Percentiles rank a stretch among this genome's conserved stretches.
These are phyloP conservation scores for Skeletonema tropicum DNA, from an alignment of 108 stramenopile species.

Conservation along the genomic window DNA sequence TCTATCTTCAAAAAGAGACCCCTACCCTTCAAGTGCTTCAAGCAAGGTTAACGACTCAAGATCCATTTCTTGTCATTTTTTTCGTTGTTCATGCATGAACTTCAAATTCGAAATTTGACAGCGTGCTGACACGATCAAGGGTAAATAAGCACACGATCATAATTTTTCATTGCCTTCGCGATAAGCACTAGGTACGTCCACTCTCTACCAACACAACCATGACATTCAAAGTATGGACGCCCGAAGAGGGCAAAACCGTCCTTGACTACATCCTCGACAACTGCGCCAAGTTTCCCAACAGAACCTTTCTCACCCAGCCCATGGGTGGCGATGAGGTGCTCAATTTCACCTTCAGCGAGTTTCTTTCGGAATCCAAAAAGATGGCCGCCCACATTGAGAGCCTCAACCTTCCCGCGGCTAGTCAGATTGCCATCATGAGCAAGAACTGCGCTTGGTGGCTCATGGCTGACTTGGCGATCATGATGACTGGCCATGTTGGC, in stretches of 20 bases:
- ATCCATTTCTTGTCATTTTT: too few species aligned
- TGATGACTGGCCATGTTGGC: constrained; percentile 72
- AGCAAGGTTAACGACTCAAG: too few species aligned
- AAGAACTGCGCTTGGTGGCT: constrained; percentile 86
- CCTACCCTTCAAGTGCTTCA: too few species aligned
- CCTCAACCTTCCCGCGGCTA: constrained; percentile 37
- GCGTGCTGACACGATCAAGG: too few species aligned
- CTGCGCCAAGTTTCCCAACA: constrained; percentile 58
- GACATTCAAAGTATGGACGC: background rate
- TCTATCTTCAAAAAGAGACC: too few species aligned
- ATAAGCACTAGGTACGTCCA: too few species aligned
- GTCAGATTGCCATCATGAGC: constrained; percentile 72
- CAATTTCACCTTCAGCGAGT: constrained; percentile 61
- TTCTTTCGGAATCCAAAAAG: constrained; percentile 39
- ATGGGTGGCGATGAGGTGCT: constrained; percentile 67
- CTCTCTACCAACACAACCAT: background rate
- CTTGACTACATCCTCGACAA: constrained; percentile 70
- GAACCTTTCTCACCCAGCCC: constrained; percentile 72
- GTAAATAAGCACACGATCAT: too few species aligned
- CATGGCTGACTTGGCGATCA: constrained; percentile 79
- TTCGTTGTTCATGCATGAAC: too few species aligned
- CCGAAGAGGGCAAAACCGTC: constrained; percentile 54
- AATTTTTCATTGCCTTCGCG: too few species aligned
- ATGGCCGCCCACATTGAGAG: constrained; percentile 73
- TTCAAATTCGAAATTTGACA: too few species aligned